These are phyloP conservation scores for Colletotrichum sp. DNA, from an alignment of 2,329 filamentous ascomycete species.

Conservation along the genomic window DNA sequence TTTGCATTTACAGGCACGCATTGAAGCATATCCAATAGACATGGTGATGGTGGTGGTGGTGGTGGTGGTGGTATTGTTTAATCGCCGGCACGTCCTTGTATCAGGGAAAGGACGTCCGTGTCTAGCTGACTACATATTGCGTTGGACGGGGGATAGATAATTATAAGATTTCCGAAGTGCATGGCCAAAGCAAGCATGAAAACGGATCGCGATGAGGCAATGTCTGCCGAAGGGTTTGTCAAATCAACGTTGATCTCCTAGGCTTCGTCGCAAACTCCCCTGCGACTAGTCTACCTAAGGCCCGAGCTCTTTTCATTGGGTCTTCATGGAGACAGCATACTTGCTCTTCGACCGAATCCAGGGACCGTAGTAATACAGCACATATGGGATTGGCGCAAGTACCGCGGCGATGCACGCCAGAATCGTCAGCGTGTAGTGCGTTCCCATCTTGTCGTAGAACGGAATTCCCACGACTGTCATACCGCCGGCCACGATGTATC, in stretches of 20 bases:
- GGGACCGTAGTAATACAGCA: slow-evolving; percentile 28
- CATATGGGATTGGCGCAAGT: slow-evolving; percentile 33
- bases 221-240: background rate
- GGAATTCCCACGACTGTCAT: slow-evolving; percentile 39
- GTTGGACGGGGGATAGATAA: rapidly evolving
- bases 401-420: slow-evolving; percentile 31
- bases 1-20: background rate
- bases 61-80: background rate
- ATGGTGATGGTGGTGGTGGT: background rate
- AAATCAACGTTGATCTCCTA: background rate
- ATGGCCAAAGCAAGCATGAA: background rate
- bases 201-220: background rate
- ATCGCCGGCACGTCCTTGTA: background rate
- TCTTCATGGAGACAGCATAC: background rate
- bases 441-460: slow-evolving; percentile 36
- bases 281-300: rapidly evolving
- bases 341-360: slow-evolving; percentile 5
- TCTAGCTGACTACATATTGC: background rate
- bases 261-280: background rate
- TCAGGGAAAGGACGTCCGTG: background rate
- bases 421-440: slow-evolving; percentile 36
- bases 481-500: slow-evolving; percentile 35
- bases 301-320: background rate
- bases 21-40: background rate
- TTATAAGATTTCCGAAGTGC: background rate